Base-by-base conservation (phyloP, 2,329 filamentous ascomycete genomes). In the Phoma herbarum region DNA sequence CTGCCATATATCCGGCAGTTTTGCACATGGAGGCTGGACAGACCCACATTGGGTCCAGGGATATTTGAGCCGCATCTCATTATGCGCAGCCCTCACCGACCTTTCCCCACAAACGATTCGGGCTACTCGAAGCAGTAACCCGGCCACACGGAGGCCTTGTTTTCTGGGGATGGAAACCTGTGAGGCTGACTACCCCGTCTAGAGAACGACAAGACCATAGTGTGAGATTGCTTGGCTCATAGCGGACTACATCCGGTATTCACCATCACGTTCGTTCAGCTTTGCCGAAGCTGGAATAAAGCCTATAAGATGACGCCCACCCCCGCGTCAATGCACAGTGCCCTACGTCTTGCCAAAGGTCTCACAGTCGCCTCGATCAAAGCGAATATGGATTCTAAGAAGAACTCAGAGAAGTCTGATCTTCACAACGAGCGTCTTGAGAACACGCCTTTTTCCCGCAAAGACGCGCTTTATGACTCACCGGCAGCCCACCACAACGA, bases 121-220 rank as follows among this genome's bases (percentile, higher is more conserved):
- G 42, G n/a, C n/a, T 53, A 41, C 51, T 22, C n/a, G 14, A 53
- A 53, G 18, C 23, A 31, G 51, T 10, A 53, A 37, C 7, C 42
- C 42, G 31, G 16, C 18, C 12, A 18, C 22, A 12, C 43, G 5
- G 6, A 37, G 23, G 10, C 42, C 11, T 18, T 16, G 4, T 28
- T 33, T 37, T 29, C 22, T 47, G 42, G 35, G 26, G 33, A 26
- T 57, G 43, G 43, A 35, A 35, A 6, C 42, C 31, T 46, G 11
- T n/a, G 20, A 33, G 39, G 46, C 29, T 31, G 50, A 33, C 2
- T 8, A 49, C 39, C 29, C 23, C 16, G 47, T 42, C 42, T 52
- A 42, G 39, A 28, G 52, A 33, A 43, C 26, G 54, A 48, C 48
- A 57, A 48, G 54, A 57, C 42, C 18, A 20, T 57, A 57, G 48